phyloP scores from a whole-genome alignment of 768 basidiomycete species.

The Boletus sp. region DNA sequence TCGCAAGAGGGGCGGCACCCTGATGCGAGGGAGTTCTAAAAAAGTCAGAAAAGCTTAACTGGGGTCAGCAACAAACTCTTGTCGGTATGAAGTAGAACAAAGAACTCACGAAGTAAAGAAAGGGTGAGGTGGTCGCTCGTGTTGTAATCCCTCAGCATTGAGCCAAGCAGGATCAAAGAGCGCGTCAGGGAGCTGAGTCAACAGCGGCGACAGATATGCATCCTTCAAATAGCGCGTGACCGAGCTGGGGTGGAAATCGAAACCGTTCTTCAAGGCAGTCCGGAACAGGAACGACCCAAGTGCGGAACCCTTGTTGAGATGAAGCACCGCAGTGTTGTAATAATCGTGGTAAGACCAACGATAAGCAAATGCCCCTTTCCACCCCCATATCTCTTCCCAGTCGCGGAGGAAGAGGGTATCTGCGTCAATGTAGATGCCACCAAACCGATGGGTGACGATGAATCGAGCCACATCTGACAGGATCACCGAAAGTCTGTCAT shows the following conservation, averaged over 20 bases:
- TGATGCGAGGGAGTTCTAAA: conserved; percentile 70
- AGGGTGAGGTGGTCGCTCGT: conserved; percentile 89
- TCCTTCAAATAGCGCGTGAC: conserved; percentile 84
- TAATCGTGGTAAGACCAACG: conserved; percentile 90
- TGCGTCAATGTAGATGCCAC: conserved; percentile 92
- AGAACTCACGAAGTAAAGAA: conserved; percentile 74
- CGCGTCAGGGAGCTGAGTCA: conserved; percentile 85
- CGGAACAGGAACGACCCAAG: conserved; percentile 89
- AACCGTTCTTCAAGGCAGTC: conserved; percentile 84
- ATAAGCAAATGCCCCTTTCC: conserved; percentile 93
- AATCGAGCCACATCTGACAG: conserved; percentile 97
- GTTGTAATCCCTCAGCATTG: conserved; percentile 86
- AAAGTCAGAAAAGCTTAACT: conserved; percentile 72
- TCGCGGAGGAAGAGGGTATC: conserved; percentile 91
- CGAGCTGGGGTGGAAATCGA: conserved; percentile 96
- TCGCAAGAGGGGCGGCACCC: conserved; percentile 76
- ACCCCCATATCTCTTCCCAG: conserved; percentile 97
- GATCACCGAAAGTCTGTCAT: conserved; percentile 86
- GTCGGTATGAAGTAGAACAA: too few relatives aligned
- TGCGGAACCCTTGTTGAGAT: conserved; percentile 85
- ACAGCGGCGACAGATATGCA: conserved; percentile 69
- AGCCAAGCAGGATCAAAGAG: conserved; percentile 94
- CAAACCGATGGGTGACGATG: conserved; percentile 88
- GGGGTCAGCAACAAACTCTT: background rate
- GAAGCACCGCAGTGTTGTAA: conserved; percentile 92